A percentile compares a stretch with the other conserved stretches of the same genome.
phyloP scores from a whole-genome alignment of 805 yeast species.

The Lipomyces chichibuensis region DNA sequence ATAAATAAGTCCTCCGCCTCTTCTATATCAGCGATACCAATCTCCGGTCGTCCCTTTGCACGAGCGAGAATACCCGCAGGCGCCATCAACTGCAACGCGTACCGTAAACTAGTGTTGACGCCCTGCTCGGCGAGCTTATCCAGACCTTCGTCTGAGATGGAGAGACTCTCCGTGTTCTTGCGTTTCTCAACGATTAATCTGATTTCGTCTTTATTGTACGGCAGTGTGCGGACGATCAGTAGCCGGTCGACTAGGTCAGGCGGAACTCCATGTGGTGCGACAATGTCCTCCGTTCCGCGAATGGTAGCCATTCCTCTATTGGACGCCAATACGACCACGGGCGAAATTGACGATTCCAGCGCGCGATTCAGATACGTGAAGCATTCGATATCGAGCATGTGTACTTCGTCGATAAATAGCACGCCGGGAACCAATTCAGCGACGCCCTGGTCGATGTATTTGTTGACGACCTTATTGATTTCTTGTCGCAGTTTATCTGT shows the following conservation, averaged over 20 bases:
- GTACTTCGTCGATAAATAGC: slow-evolving; percentile 95
- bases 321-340: slow-evolving; percentile 93
- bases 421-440: slow-evolving; percentile 99
- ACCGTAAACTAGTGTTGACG: slow-evolving; percentile 77
- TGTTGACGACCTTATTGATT: slow-evolving; percentile 92
- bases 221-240: slow-evolving; percentile 86
- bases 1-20: slow-evolving; percentile 86
- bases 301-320: slow-evolving; percentile 92
- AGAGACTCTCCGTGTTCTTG: slow-evolving; percentile 73
- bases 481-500: slow-evolving; percentile 93
- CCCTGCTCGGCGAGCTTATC: slow-evolving; percentile 76
- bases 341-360: slow-evolving; percentile 87
- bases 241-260: slow-evolving; percentile 91
- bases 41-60: slow-evolving; percentile 70
- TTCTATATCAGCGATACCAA: slow-evolving; percentile 63
- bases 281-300: slow-evolving; percentile 81
- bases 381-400: slow-evolving; percentile 96
- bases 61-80: slow-evolving; percentile 86
- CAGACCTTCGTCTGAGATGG: slow-evolving; percentile 68
- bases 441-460: slow-evolving; percentile 96
- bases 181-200: slow-evolving; percentile 80
- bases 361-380: slow-evolving; percentile 95
- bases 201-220: slow-evolving; percentile 84
- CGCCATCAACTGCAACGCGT: slow-evolving; percentile 85
- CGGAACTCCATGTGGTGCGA: slow-evolving; percentile 96